These are phyloP conservation scores for Gardenia jasminoides DNA, from an alignment of 257 asterid species.

Conservation along the genomic window DNA sequence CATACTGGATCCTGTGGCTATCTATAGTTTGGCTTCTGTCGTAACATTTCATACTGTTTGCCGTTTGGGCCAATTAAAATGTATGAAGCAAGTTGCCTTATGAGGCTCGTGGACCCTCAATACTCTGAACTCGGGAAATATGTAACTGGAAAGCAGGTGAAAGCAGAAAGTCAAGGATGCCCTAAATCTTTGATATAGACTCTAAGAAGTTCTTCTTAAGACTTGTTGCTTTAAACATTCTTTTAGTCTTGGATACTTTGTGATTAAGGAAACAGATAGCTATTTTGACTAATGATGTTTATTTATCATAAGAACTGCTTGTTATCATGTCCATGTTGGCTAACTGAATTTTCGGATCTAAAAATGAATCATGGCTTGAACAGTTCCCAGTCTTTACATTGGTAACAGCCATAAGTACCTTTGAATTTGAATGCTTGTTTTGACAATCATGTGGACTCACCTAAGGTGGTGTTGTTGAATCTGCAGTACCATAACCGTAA, in stretches of 20 bases:
- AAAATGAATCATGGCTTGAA: background rate
- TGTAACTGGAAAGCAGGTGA: background rate
- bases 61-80: background rate
- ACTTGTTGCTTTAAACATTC: too few species aligned
- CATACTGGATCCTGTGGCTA: background rate
- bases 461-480: slow-evolving; percentile 2
- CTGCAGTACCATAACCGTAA: slow-evolving; percentile 86
- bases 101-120: background rate
- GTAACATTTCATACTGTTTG: background rate
- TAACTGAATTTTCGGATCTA: background rate
- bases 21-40: background rate
- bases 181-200: background rate
- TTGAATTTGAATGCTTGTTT: background rate
- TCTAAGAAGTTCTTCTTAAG: background rate
- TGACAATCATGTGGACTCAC: background rate
- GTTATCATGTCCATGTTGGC: background rate
- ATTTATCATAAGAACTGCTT: background rate
- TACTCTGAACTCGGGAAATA: background rate
- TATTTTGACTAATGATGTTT: background rate
- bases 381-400: background rate
- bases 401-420: background rate
- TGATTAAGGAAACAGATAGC: background rate
- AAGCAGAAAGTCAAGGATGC: background rate
- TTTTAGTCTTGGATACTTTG: background rate
- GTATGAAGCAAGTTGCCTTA: background rate